These are phyloP conservation scores for Suhomyces anneliseae DNA, from an alignment of 1,139 yeast species.

Conservation along the genomic window DNA sequence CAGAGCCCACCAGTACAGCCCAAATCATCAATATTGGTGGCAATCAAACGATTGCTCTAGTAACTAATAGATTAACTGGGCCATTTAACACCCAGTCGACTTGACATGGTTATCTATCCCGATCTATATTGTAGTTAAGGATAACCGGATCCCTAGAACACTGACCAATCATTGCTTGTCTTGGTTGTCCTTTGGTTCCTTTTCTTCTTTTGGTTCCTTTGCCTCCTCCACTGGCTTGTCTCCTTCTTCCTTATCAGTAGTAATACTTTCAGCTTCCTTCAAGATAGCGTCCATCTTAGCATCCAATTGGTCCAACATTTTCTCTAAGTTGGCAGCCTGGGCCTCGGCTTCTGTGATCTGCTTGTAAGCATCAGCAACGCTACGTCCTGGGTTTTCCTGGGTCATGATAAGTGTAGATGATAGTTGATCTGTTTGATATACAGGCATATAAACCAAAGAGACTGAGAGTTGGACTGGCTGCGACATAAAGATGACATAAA, in stretches of 20 bases:
- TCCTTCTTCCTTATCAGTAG: slow-evolving; percentile 1
- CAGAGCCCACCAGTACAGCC: too few relatives aligned
- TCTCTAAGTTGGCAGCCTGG: slow-evolving; percentile 53
- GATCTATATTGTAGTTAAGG: too few relatives aligned
- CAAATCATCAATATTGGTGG: too few relatives aligned
- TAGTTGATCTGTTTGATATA: neutral
- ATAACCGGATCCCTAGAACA: too few relatives aligned
- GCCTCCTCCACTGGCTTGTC: slow-evolving; percentile 2
- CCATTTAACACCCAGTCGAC: too few relatives aligned
- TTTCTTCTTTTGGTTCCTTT: neutral
- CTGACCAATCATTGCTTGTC: too few relatives aligned
- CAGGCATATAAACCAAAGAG: neutral
- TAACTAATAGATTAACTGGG: too few relatives aligned
- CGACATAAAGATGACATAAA: too few relatives aligned
- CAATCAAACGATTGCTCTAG: too few relatives aligned
- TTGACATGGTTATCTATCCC: too few relatives aligned
- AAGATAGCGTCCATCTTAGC: slow-evolving; percentile 51
- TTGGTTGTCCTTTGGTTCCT: neutral
- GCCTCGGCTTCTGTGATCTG: slow-evolving; percentile 57
- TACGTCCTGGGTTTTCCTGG: slow-evolving; percentile 18
- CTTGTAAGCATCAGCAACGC: slow-evolving; percentile 48
- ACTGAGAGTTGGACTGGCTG: too few relatives aligned
- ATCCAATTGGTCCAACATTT: slow-evolving; percentile 56
- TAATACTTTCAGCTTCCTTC: slow-evolving; percentile 35
- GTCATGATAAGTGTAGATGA: slow-evolving; percentile 9